phyloP scores from a whole-genome alignment of 2,329 filamentous ascomycete genomes.

The Diaporthe citri region DNA sequence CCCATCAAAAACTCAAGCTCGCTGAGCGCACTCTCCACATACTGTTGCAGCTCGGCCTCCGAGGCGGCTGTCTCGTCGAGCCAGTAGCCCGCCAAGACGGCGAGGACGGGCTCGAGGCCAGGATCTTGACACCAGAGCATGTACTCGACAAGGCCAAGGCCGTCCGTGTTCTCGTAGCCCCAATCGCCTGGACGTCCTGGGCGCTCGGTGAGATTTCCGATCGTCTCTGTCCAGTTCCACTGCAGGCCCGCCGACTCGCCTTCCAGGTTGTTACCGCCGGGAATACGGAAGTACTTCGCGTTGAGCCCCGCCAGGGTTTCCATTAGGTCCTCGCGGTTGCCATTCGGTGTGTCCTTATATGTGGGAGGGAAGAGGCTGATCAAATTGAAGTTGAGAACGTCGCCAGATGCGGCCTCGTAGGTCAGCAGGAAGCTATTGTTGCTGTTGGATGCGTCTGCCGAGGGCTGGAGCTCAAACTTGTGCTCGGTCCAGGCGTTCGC shows the following conservation, averaged over 20 bases:
- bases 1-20: conserved; percentile 66
- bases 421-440: conserved; percentile 39
- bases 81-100: conserved; percentile 60
- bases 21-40: conserved; percentile 61
- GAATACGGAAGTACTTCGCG: conserved; percentile 40
- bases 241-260: conserved; percentile 27
- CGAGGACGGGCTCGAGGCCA: conserved; percentile 49
- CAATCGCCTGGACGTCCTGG: conserved; percentile 56
- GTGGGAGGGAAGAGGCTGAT: conserved; percentile 40
- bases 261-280: conserved; percentile 40
- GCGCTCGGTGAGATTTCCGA: conserved; percentile 53
- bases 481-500: conserved; percentile 65
- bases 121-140: conserved; percentile 47
- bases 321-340: conserved; percentile 47
- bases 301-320: conserved; percentile 36
- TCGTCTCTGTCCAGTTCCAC: conserved; percentile 52
- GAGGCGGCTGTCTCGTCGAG: conserved; percentile 55
- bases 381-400: conserved; percentile 37
- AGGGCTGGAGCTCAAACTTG: conserved; percentile 58
- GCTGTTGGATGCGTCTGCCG: conserved; percentile 58
- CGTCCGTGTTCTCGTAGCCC: conserved; percentile 58
- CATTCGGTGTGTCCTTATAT: conserved; percentile 66
- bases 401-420: conserved; percentile 34
- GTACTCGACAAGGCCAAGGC: conserved; percentile 64
- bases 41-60: conserved; percentile 57